Percentiles rank a stretch among this genome's conserved stretches.
These are phyloP conservation scores for Candida golubevii DNA, from an alignment of 805 yeast species.

Conservation along the genomic window DNA sequence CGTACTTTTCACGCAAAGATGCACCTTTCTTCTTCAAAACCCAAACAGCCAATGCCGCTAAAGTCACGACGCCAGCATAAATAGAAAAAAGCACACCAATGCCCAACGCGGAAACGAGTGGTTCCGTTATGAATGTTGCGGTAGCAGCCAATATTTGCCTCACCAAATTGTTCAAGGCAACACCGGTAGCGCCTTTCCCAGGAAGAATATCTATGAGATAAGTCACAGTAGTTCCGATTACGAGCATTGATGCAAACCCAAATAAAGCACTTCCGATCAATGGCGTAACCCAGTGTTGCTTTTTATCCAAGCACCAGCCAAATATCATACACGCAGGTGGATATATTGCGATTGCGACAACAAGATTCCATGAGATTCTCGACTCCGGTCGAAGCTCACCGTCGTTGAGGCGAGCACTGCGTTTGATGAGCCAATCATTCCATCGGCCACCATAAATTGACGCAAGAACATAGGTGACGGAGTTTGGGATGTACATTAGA, in stretches of 20 bases:
- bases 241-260: conserved; percentile 81
- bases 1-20: conserved; percentile 60
- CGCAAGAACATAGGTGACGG: conserved; percentile 70
- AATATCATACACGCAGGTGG: conserved; percentile 67
- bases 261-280: conserved; percentile 75
- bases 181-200: conserved; percentile 85
- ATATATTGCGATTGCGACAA: conserved; percentile 55
- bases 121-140: conserved; percentile 73
- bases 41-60: conserved; percentile 39
- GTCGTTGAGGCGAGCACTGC: conserved; percentile 50
- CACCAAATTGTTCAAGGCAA: conserved; percentile 73
- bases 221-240: conserved; percentile 76
- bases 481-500: conserved; percentile 76
- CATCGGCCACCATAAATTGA: conserved; percentile 79
- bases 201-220: conserved; percentile 82
- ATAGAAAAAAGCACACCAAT: conserved; percentile 68
- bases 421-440: conserved; percentile 58
- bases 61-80: conserved; percentile 52
- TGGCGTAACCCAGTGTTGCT: conserved; percentile 73
- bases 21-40: conserved; percentile 53
- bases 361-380: conserved; percentile 70
- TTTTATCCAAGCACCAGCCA: conserved; percentile 76
- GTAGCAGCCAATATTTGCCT: conserved; percentile 71
- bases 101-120: conserved; percentile 62
- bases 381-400: conserved; percentile 74